phyloP scores from a whole-genome alignment of 2,329 filamentous ascomycete species.

The Stagonosporopsis rhizophila region DNA sequence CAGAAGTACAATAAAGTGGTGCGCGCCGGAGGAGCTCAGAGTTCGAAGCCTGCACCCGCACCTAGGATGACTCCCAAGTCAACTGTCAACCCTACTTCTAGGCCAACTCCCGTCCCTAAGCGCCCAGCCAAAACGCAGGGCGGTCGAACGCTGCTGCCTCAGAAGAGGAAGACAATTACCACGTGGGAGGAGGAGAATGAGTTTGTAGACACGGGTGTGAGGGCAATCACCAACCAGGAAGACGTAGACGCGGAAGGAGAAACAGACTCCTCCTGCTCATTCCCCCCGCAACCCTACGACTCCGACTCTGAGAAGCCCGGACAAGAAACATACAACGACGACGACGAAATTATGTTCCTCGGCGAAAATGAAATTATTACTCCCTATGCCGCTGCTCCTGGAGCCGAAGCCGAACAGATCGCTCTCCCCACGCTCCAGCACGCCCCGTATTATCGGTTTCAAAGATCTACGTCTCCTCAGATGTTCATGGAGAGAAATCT shows the following conservation, averaged over 20 bases:
- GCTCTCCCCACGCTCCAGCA: too few relatives aligned
- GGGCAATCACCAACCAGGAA: too few relatives aligned
- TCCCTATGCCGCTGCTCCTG: too few relatives aligned
- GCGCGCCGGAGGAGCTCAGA: not conserved
- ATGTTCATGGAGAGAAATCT: too few relatives aligned
- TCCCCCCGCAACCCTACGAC: not conserved
- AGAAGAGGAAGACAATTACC: not conserved
- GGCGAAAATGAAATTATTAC: too few relatives aligned
- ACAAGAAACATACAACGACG: not conserved
- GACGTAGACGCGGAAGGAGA: not conserved
- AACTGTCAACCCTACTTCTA: too few relatives aligned
- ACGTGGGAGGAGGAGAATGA: too few relatives aligned
- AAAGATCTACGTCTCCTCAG: too few relatives aligned
- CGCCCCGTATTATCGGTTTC: too few relatives aligned
- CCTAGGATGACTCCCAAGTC: not conserved
- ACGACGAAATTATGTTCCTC: too few relatives aligned
- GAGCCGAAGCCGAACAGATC: too few relatives aligned
- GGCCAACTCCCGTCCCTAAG: not conserved
- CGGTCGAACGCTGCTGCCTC: not conserved
- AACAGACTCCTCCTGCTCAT: not conserved
- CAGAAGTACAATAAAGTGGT: not conserved
- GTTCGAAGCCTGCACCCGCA: not conserved
- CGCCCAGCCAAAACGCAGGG: not conserved
- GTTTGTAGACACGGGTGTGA: too few relatives aligned
- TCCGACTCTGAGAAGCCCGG: not conserved